A percentile compares a stretch with the other conserved stretches of the same genome.
These are phyloP conservation scores for Aspergillus ruber DNA, from an alignment of 2,329 filamentous ascomycete species.

Conservation along the genomic window DNA sequence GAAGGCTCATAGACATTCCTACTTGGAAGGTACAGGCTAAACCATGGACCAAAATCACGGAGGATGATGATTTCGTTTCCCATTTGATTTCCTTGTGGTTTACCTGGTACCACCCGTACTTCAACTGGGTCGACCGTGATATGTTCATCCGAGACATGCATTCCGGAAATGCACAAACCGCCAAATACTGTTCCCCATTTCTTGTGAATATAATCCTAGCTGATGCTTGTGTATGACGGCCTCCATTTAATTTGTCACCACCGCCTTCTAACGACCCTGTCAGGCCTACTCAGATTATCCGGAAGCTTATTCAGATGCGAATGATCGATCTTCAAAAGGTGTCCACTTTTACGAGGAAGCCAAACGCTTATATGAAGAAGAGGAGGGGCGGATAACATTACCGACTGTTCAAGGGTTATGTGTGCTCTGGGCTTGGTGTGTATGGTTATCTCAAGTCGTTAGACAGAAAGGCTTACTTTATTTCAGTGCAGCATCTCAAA, in stretches of 20 bases:
- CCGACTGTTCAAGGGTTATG: conserved; percentile 26
- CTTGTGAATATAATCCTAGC: conserved; percentile 25
- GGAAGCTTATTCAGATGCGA: conserved; percentile 15
- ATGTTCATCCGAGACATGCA: conserved; percentile 26
- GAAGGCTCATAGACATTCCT: conserved; percentile 10
- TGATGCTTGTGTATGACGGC: conserved; percentile 19
- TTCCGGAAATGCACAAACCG: conserved; percentile 13
- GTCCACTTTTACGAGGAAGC: conserved; percentile 30
- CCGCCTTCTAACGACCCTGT: neutral
- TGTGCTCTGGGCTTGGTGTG: conserved; percentile 24
- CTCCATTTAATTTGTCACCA: neutral
- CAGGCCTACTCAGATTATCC: conserved; percentile 26
- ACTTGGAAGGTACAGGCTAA: conserved; percentile 12
- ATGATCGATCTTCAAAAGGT: conserved; percentile 15
- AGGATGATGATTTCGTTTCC: conserved; percentile 24
- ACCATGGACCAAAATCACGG: conserved; percentile 28
- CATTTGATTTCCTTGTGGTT: conserved; percentile 22
- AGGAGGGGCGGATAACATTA: conserved; percentile 24
- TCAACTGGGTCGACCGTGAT: conserved; percentile 20
- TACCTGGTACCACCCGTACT: conserved; percentile 17
- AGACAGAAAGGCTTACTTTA: neutral
- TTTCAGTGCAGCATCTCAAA: conserved; percentile 23
- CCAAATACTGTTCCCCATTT: conserved; percentile 24
- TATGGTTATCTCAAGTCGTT: neutral
- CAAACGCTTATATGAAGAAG: conserved; percentile 22